Base-by-base conservation (phyloP, 345 rosid genomes). In the Carallia brachiata region DNA sequence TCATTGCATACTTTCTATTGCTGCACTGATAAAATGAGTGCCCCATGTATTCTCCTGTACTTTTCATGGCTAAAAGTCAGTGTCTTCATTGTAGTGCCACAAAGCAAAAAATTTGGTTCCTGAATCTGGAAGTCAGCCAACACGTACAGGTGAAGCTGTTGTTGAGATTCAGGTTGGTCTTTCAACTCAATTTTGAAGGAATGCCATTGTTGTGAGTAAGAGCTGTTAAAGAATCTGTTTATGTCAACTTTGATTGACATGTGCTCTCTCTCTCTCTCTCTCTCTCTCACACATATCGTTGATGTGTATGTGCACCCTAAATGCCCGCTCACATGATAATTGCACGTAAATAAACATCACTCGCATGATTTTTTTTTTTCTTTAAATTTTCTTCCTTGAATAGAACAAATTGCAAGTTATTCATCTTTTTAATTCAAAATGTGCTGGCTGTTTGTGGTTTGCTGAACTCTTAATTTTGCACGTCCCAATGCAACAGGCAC, bases 81-180 rank as follows among this genome's bases (percentile, higher is more conserved):
- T 78, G 69, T 73, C 76, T 89, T 79, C 73, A 65, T 69, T 75
- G 72, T 69, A 94, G 98, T 95, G 99, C 80, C 99, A 95, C 75
- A 95, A 95, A 87, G 99, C 99, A 16, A 95, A 95, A 79, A 95
- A 95, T 82, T 85, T 95, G 85, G 87, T 95, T 62, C 99, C 99
- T 77, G 99, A 95, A 84, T 89, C 99, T 81, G 99, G 99, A 75
- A 90, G 96, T 83, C 97, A 95, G 84, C 96, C 99, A 60, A 91
- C 99, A 48, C 92, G 99, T 70, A 95, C 96, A 28, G 99, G 99
- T 65, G 96, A 90, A 86, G 96, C 97, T 52, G 97, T 95, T 79
- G 83, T 95, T 79, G 99, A 95, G 8, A 86, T 95, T 79, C 99
- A 95, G 99, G 99, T 90, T 80, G 70, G 81, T 68, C 62, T 67